A percentile compares a stretch with the other conserved stretches of the same genome.
phyloP scores from a whole-genome alignment of 345 rosid genomes.

The Eucalyptus sp. region DNA sequence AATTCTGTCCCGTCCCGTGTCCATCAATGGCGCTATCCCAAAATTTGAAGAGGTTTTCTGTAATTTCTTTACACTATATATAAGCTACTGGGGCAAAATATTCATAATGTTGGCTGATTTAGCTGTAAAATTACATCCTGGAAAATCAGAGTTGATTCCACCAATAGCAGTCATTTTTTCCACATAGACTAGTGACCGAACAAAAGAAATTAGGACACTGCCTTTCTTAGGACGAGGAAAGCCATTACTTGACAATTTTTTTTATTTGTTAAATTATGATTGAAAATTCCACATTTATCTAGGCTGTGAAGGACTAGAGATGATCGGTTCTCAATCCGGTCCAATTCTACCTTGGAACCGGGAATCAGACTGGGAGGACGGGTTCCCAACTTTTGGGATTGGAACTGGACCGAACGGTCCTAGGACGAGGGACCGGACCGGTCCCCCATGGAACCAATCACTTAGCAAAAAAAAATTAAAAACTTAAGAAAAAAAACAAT shows the following conservation, averaged over 20 bases:
- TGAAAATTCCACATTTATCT: background rate
- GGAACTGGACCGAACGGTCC: rapidly evolving
- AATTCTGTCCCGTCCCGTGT: background rate
- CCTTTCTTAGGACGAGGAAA: background rate
- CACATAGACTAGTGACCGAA: background rate
- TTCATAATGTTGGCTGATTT: background rate
- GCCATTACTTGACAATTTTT: background rate
- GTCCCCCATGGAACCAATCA: too few relatives aligned
- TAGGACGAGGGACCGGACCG: rapidly evolving
- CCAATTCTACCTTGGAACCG: too few relatives aligned
- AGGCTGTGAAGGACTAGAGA: too few relatives aligned
- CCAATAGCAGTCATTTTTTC: background rate
- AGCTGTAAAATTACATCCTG: background rate
- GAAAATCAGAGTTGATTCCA: background rate
- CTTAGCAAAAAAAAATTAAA: too few relatives aligned
- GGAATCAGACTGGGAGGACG: rapidly evolving
- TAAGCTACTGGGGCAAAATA: background rate
- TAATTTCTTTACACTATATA: rapidly evolving
- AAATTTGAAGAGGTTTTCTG: background rate
- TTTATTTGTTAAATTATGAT: background rate
- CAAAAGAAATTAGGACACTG: background rate
- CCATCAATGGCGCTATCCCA: background rate
- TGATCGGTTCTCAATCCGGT: rapidly evolving
- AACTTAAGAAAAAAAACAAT: rapidly evolving
- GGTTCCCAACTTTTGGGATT: rapidly evolving